A percentile compares a stretch with the other conserved stretches of the same genome.
Evolutionary conservation across 495 filamentous ascomycete species (phyloP).

Genomic region (Penicillium desertorum): DNA sequence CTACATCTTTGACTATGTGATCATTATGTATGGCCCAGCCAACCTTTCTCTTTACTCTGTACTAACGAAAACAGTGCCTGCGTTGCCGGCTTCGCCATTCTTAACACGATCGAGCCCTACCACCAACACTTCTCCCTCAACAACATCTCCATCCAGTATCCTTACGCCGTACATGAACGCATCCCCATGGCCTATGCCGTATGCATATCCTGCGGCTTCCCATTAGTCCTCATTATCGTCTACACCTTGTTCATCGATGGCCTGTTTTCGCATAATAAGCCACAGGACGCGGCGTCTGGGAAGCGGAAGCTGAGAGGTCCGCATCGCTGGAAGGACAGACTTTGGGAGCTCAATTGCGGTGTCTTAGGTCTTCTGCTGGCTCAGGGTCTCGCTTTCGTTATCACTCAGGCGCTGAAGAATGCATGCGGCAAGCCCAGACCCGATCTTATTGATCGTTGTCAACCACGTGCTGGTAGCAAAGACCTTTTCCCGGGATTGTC

Average conservation of each 20-base stretch:
- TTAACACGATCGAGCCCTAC: slow-evolving; percentile 56
- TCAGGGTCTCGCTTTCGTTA: slow-evolving; percentile 65
- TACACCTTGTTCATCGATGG: slow-evolving; percentile 74
- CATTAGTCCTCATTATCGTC: slow-evolving; percentile 64
- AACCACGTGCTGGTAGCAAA: slow-evolving; percentile 45
- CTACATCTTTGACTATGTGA: slow-evolving; percentile 68
- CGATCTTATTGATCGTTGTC: slow-evolving; percentile 72
- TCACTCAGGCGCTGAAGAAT: slow-evolving; percentile 83
- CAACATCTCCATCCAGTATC: slow-evolving; percentile 66
- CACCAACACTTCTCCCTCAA: slow-evolving; percentile 60
- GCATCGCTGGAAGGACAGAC: slow-evolving; percentile 61
- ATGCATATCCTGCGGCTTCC: slow-evolving; percentile 56
- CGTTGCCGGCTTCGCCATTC: slow-evolving; percentile 52
- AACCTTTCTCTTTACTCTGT: slow-evolving; percentile 21
- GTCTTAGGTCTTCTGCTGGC: slow-evolving; percentile 71
- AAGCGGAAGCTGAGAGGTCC: slow-evolving; percentile 60
- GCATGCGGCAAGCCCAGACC: slow-evolving; percentile 82
- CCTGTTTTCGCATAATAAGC: slow-evolving; percentile 62
- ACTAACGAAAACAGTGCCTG: slow-evolving; percentile 40
- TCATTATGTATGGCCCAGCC: slow-evolving; percentile 50
- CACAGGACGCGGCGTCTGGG: slow-evolving; percentile 36
- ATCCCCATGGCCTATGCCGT: slow-evolving; percentile 60
- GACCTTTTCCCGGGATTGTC: slow-evolving; percentile 54
- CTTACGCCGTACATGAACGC: slow-evolving; percentile 71
- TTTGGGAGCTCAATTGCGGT: slow-evolving; percentile 85